Evolutionary conservation across 208 protist species (phyloP).

Genomic region (Crithidia fasciculata): DNA sequence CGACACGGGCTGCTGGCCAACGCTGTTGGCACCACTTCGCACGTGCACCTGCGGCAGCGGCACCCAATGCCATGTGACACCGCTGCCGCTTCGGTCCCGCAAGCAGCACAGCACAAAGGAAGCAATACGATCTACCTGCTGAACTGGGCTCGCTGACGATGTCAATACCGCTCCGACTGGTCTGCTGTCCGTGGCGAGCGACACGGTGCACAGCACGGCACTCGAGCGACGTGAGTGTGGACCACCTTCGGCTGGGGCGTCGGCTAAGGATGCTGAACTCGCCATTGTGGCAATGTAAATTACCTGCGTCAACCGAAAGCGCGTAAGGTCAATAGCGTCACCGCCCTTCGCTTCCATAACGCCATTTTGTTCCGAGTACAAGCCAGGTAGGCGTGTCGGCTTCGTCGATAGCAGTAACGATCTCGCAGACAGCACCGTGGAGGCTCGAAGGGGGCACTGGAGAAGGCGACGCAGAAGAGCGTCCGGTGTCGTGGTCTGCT

Average conservation of each 20-base stretch:
- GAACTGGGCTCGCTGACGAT: neutral
- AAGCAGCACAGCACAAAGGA: neutral
- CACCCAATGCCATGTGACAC: conserved; percentile 15
- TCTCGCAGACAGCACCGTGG: neutral
- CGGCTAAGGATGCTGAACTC: no score
- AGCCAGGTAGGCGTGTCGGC: no score
- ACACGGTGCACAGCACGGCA: neutral
- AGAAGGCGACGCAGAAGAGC: neutral
- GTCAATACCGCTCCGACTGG: neutral
- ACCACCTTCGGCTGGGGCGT: no score
- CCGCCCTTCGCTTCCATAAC: no score
- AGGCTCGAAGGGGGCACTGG: neutral
- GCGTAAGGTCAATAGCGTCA: no score
- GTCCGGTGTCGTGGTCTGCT: neutral
- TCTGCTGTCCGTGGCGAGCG: neutral
- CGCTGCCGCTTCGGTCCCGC: neutral
- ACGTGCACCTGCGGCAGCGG: conserved; percentile 2
- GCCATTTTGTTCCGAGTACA: no score
- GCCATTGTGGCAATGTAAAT: no score
- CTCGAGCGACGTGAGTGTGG: neutral
- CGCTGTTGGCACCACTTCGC: neutral
- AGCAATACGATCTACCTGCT: neutral
- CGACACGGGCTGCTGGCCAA: neutral
- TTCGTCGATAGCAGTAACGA: no score
- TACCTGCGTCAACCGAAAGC: no score